Evolutionary conservation across 441 rosid species (phyloP), one percentile per base, ranked within the genome.

Genomic region (Eruca vesicaria): DNA sequence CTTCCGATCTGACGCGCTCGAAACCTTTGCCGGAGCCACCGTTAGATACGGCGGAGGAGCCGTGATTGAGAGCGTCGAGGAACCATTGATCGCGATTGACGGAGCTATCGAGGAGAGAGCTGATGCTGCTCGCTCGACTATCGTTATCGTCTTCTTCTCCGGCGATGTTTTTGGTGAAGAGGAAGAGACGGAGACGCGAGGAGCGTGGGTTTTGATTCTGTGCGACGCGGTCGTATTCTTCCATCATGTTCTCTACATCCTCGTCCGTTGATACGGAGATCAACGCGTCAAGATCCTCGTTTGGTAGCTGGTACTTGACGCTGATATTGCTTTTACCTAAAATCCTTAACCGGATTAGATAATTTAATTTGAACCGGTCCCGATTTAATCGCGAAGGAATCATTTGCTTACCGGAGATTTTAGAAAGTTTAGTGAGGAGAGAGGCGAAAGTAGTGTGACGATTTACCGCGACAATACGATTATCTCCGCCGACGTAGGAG

Each of bases 231-330:
- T 95, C 98, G 78, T 88, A 92, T 61, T 95, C 99, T 6, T 95
- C 99, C 82, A 95, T 89, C 99, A 95, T 91, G 89, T 95, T 95
- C 72, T 95, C 98, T 5, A 91, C 84, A 73, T 95, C 99, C 80
- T 95, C 99, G 21, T 95, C 99, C 14, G 93, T 91, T 2, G 96
- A 86, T 65, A 95, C 93, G 3, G 99, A 87, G 45, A 95, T 95
- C 81, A 92, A 82, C 69, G 98, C 91, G 71, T 95, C 98, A 28
- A 95, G 97, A 85, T 95, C 98, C 69, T 95, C 98, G 68, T 90
- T 92, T 9, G 98, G 99, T 10, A 95, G 89, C 84, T 95, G 98
- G 71, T 92, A 95, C 85, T 95, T 95, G 33, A 95, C 91, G 21
- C 81, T 88, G 53, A 92, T 59, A 78, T 88, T 82, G 53, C 77